A percentile compares a stretch with the other conserved stretches of the same genome.
These are phyloP conservation scores for Tympanopsis confertula DNA, from an alignment of 2,329 filamentous ascomycete species.

Conservation along the genomic window DNA sequence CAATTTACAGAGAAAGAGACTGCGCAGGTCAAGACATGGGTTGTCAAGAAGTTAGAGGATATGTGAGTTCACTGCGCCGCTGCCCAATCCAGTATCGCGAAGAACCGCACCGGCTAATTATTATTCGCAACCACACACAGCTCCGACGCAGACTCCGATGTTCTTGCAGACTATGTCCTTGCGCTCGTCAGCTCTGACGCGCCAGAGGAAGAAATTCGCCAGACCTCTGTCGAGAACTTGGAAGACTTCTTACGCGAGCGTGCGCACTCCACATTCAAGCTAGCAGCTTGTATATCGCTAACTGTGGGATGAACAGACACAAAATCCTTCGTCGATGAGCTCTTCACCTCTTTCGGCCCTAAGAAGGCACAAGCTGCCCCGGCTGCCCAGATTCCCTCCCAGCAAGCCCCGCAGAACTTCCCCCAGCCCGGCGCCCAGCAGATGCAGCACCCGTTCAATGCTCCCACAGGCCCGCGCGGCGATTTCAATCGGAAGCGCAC, in stretches of 20 bases:
- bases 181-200: slow-evolving; percentile 44
- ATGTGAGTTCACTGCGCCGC: slow-evolving; percentile 26
- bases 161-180: slow-evolving; percentile 50
- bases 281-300: slow-evolving; percentile 6
- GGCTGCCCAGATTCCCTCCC: slow-evolving; percentile 4
- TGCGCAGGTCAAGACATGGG: slow-evolving; percentile 40
- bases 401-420: background rate
- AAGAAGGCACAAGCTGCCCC: slow-evolving; percentile 21
- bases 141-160: slow-evolving; percentile 48
- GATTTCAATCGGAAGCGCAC: slow-evolving; percentile 32
- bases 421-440: background rate
- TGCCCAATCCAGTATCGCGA: slow-evolving; percentile 1
- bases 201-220: slow-evolving; percentile 35
- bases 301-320: slow-evolving; percentile 25
- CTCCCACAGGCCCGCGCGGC: slow-evolving; percentile 8
- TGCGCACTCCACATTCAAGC: slow-evolving; percentile 13
- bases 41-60: slow-evolving; percentile 43
- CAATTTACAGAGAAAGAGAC: slow-evolving; percentile 39
- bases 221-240: slow-evolving; percentile 39
- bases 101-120: background rate
- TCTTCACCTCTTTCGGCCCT: slow-evolving; percentile 35
- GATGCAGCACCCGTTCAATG: background rate
- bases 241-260: slow-evolving; percentile 44
- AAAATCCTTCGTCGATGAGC: slow-evolving; percentile 38
- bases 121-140: slow-evolving; percentile 17